Conservation (phyloP, 768 basidiomycete genomes). For the Boletus eberwhitei region DNA sequence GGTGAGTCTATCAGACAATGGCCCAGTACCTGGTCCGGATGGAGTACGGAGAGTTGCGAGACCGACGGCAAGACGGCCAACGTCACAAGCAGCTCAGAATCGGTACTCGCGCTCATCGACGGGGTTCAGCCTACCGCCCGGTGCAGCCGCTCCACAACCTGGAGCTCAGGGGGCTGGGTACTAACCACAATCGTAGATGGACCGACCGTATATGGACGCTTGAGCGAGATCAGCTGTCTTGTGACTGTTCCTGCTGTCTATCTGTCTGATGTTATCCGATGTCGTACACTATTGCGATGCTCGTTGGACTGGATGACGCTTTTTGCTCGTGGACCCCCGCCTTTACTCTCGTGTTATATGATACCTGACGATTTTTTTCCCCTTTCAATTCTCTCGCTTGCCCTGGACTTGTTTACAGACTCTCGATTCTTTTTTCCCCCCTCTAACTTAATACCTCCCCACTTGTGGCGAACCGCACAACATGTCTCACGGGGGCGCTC, state of each 20-base stretch:
- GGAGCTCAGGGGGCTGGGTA: conserved; percentile 20
- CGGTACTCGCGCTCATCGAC: conserved; percentile 67
- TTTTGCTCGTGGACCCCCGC: neutral
- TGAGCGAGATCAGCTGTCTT: conserved; percentile 2
- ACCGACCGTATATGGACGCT: conserved; percentile 3
- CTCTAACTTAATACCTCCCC: conserved; percentile 9
- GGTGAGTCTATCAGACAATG: conserved; percentile 75
- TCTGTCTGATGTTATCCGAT: neutral
- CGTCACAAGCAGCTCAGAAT: conserved; percentile 61
- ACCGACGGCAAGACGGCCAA: conserved; percentile 50
- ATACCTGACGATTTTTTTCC: conserved; percentile 5
- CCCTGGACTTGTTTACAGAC: conserved; percentile 2
- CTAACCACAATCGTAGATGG: neutral
- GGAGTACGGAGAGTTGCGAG: conserved; percentile 79
- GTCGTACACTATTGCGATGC: conserved; percentile 2
- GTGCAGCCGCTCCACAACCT: conserved; percentile 64
- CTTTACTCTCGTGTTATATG: neutral
- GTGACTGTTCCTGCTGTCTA: neutral
- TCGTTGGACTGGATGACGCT: conserved; percentile 9
- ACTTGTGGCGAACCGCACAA: neutral
- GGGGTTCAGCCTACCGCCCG: conserved; percentile 59
- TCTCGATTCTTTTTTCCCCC: neutral
- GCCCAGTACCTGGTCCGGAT: conserved; percentile 75
- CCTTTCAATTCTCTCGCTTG: conserved; percentile 9
- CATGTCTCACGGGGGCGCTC: neutral